Base-by-base conservation (phyloP, 345 rosid genomes). In the Syzygium aqueum region DNA sequence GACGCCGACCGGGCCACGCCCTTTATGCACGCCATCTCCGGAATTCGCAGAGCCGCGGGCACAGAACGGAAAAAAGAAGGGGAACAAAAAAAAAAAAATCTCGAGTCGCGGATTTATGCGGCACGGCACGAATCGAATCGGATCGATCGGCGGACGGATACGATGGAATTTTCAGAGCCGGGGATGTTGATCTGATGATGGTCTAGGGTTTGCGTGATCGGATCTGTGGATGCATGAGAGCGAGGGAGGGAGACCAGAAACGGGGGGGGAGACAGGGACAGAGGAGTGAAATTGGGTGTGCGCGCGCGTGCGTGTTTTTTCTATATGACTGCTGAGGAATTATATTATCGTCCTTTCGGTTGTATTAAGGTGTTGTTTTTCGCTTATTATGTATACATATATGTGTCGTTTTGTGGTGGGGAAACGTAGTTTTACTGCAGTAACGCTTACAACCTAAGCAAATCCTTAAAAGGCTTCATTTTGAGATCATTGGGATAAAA, bases 1-100 rank as follows among this genome's bases (percentile, higher is more conserved):
- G 97, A 93, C 94, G 99, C 98, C 92, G 99, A 98, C 94, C 98
- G 89, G 88, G 86, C 95, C 59, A 96, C 97, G 77, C 93, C 95
- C 93, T 98, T 98, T 86, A 98, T 96, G 91, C 96, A 94, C 89
- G 99, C 96, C 99, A 98, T 98, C 53, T 5, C 37, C 53, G 65
- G 51, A 28, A 30, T 19, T 84, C 15, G n/a, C 56, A 59, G 84
- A 86, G 28, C 85, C 53, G 30, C 28, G 51, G 51, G 43, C 77
- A 50, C 8, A 15, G 23, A 11, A 37, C 53, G 37, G 46, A 43
- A 28, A 33, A 23, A 23, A 23, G 9, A 2, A 4, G 37, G 7
- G 21, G 30, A n/a, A n/a, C n/a, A 50, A 30, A 37, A 86, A 40
- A 3, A 83, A 16, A 12, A 25, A 21, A 51, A 22, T 51, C 21